A percentile compares a stretch with the other conserved stretches of the same genome.
Conservation (phyloP, 2,329 filamentous ascomycete genomes). For the Penicillium polonicum region DNA sequence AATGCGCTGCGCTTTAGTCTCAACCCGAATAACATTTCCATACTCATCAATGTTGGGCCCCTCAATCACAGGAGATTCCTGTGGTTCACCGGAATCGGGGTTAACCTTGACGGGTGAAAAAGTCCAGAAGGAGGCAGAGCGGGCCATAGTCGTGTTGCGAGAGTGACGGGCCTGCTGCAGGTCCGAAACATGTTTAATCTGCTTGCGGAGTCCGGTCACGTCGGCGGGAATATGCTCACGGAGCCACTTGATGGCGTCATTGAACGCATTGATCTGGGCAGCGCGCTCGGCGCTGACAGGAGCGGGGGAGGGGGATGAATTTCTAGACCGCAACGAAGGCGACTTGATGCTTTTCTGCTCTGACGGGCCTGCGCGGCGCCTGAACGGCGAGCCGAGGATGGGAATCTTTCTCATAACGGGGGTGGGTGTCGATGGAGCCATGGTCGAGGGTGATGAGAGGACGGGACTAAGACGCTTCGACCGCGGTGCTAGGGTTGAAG, state of each 20-base stretch:
- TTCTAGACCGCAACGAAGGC: background rate
- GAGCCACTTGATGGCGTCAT: conserved; percentile 27
- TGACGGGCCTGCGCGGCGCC: background rate
- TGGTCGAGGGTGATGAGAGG: background rate
- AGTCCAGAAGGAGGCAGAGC: conserved; percentile 42
- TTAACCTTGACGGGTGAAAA: conserved; percentile 32
- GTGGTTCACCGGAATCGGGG: conserved; percentile 4
- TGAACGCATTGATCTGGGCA: conserved; percentile 23
- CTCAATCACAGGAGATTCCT: background rate
- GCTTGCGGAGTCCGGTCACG: conserved; percentile 27
- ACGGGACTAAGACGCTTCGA: background rate
- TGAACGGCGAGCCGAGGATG: background rate
- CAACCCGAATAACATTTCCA: conserved; percentile 24
- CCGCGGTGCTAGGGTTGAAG: background rate
- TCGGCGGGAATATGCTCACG: conserved; percentile 28
- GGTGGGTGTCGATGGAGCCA: background rate
- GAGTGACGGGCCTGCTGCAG: conserved; percentile 27
- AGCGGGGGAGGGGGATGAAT: background rate
- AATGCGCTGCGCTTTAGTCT: conserved; percentile 38
- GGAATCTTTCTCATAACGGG: background rate
- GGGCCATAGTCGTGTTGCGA: conserved; percentile 26
- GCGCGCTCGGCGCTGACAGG: conserved; percentile 3
- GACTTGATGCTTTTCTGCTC: background rate
- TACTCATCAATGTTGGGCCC: conserved; percentile 14
- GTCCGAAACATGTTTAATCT: conserved; percentile 27